Evolutionary conservation across 169 alveolate genomes (phyloP).

Genomic region (Plasmodium gaboni): DNA sequence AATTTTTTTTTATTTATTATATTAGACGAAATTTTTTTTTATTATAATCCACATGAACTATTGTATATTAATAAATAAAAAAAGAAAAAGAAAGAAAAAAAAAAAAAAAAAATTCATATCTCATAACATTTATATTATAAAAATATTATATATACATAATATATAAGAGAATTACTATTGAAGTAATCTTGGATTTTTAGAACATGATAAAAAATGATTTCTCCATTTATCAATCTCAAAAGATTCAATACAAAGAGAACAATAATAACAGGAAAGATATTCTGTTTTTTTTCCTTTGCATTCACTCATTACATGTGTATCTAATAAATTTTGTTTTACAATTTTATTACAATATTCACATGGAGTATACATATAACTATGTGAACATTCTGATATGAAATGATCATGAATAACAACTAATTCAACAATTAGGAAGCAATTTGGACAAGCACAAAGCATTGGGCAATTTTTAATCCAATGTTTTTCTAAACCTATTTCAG

Average conservation of each 20-base stretch:
- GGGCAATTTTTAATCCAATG: slow-evolving; percentile 76
- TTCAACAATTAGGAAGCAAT: slow-evolving; percentile 73
- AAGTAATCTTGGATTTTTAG: slow-evolving; percentile 64
- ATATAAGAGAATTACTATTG: slow-evolving; percentile 9
- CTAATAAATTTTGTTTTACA: slow-evolving; percentile 59
- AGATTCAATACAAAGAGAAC: slow-evolving; percentile 73
- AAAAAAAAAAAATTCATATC: slow-evolving; percentile 17
- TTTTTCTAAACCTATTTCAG: slow-evolving; percentile 76
- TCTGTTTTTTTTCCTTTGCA: slow-evolving; percentile 65
- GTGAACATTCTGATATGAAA: slow-evolving; percentile 73
- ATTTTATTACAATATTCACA: slow-evolving; percentile 71
- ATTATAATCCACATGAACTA: too few relatives aligned
- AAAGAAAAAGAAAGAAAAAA: slow-evolving; percentile 10
- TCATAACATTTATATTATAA: slow-evolving; percentile 2
- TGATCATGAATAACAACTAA: slow-evolving; percentile 76
- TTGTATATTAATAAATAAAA: background rate
- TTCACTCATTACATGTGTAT: slow-evolving; percentile 69
- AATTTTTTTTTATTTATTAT: too few relatives aligned
- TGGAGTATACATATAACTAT: slow-evolving; percentile 66
- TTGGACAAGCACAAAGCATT: slow-evolving; percentile 75
- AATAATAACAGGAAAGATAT: slow-evolving; percentile 70
- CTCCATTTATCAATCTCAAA: slow-evolving; percentile 74
- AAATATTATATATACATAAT: slow-evolving; percentile 6
- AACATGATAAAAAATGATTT: slow-evolving; percentile 68
- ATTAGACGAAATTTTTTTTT: too few relatives aligned